Evolutionary conservation across 2,329 filamentous ascomycete genomes (phyloP).

Genomic region (Fusarium armeniacum): DNA sequence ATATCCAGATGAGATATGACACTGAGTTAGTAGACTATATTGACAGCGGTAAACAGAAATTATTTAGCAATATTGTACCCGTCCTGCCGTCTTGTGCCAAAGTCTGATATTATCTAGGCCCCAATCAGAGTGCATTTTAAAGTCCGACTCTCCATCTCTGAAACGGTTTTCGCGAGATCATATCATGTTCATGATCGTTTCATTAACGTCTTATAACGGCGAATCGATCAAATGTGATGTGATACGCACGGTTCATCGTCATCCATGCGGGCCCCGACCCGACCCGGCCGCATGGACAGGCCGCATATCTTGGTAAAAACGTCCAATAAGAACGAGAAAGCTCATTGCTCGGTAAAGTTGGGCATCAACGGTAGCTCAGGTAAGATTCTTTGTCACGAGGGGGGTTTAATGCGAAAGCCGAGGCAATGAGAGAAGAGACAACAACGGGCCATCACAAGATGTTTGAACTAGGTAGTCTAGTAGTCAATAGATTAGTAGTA

Average conservation of each 20-base stretch:
- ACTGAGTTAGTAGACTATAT: not conserved
- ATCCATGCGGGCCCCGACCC: constrained; percentile 36
- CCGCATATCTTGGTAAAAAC: constrained; percentile 19
- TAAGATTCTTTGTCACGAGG: constrained; percentile 26
- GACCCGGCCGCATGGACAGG: constrained; percentile 31
- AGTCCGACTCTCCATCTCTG: not conserved
- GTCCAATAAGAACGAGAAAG: constrained; percentile 17
- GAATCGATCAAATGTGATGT: constrained; percentile 2
- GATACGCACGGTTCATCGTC: constrained; percentile 23
- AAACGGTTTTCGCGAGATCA: not conserved
- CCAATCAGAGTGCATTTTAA: constrained; percentile 1
- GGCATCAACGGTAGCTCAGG: constrained; percentile 36
- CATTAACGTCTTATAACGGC: not conserved
- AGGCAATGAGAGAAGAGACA: constrained; percentile 35
- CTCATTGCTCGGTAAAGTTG: constrained; percentile 15
- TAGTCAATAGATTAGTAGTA: not conserved
- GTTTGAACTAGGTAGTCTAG: not conserved
- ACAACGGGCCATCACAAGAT: constrained; percentile 7
- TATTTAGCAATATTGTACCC: not conserved
- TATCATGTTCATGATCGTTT: constrained; percentile 1
- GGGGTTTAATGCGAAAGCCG: constrained; percentile 23
- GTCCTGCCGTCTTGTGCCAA: not conserved
- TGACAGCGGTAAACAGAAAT: constrained; percentile 1
- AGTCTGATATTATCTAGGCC: not conserved
- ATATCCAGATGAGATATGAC: not conserved